These are phyloP conservation scores for Gypsophila paniculata DNA, from an alignment of 179 eudicot genomes.

Conservation along the genomic window DNA sequence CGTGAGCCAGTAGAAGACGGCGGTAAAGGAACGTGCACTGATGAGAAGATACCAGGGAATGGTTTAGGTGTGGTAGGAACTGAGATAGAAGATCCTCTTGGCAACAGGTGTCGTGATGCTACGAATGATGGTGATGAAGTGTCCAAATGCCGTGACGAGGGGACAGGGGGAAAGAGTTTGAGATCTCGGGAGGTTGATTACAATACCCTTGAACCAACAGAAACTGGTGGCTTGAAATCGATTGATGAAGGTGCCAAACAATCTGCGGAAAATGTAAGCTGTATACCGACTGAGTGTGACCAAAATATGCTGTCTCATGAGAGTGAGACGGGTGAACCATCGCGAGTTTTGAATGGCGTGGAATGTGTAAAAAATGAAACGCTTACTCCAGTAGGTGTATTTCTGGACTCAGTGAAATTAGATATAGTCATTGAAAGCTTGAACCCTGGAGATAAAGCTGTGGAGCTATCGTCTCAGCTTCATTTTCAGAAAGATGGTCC, in stretches of 20 bases:
- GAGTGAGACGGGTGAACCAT: slow-evolving; percentile 9
- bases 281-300: not conserved
- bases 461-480: not conserved
- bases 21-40: not conserved
- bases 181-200: slow-evolving; percentile 3
- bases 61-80: slow-evolving; percentile 8
- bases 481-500: not conserved
- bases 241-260: slow-evolving; percentile 13
- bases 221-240: slow-evolving; percentile 8
- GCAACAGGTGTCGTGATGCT: slow-evolving; percentile 1
- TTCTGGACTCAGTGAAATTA: slow-evolving; percentile 1
- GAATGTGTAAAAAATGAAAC: slow-evolving; percentile 15
- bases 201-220: not conserved
- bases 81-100: slow-evolving; percentile 1
- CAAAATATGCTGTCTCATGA: slow-evolving; percentile 2
- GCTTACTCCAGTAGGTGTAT: slow-evolving; percentile 4
- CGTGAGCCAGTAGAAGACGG: slow-evolving; percentile 7
- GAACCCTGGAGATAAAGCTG: slow-evolving; percentile 3
- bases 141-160: not conserved
- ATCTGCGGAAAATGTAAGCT: slow-evolving; percentile 8
- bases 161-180: not conserved
- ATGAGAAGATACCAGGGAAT: not conserved
- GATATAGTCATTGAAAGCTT: slow-evolving; percentile 4
- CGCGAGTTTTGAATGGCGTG: not conserved
- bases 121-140: not conserved